Percentiles rank a stretch among this genome's conserved stretches.
phyloP scores from a whole-genome alignment of 1,284 basidiomycete species.

The Neolentinus lepideus region DNA sequence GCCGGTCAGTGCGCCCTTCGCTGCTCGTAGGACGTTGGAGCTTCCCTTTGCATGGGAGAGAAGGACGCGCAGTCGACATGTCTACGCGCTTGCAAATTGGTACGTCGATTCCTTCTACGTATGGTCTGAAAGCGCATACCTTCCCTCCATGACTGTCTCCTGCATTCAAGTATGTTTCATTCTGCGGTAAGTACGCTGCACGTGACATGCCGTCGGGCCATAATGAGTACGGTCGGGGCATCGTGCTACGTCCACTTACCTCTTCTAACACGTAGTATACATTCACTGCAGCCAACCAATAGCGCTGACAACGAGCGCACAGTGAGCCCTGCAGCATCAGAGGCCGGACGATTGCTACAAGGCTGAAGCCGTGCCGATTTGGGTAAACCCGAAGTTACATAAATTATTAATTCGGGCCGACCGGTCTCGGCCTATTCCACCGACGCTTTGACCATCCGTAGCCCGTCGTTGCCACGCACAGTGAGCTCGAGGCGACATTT shows the following conservation, averaged over 20 bases:
- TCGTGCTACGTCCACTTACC: neutral
- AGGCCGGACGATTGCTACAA: neutral
- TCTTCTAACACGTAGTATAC: neutral
- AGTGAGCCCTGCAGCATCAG: neutral
- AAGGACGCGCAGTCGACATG: neutral
- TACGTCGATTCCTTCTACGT: neutral
- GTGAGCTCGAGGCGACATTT: neutral
- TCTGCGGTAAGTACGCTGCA: neutral
- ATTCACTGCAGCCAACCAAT: neutral
- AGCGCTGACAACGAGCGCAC: neutral
- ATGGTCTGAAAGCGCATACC: neutral
- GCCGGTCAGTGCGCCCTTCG: neutral
- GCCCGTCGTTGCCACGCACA: constrained; percentile 3
- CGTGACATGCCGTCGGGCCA: neutral
- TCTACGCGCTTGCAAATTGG: neutral
- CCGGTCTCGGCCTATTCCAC: constrained; percentile 2
- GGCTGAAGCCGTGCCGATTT: neutral
- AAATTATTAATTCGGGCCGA: constrained; percentile 1
- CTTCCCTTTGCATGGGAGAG: neutral
- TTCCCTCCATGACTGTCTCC: neutral
- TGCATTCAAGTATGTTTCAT: neutral
- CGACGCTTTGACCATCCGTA: constrained; percentile 3
- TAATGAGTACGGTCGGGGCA: neutral
- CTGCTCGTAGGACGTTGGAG: neutral
- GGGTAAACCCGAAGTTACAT: neutral